Base-by-base conservation (phyloP, 805 yeast species). In the Lachancea fermentati region DNA sequence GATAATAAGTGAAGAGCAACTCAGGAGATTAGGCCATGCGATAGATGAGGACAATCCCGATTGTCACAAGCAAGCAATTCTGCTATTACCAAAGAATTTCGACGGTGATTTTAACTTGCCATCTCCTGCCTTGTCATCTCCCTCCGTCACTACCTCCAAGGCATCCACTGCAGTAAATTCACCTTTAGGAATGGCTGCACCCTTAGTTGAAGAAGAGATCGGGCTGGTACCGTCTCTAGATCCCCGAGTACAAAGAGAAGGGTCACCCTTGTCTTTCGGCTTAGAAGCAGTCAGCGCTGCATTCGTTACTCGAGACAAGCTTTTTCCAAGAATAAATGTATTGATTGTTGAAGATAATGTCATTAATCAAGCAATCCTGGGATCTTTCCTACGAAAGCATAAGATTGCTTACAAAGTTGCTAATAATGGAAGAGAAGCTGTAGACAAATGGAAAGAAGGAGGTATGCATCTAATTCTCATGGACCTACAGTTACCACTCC, bases 401-500 rank as follows among this genome's bases (percentile, higher is more conserved):
- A 77, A 85, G 43, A 89, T 93, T 22, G 82, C 81, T 32, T 87
- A 81, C 49, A 81, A 81, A 45, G 80, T 88, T 33, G 97, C 97
- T 4, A 82, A 85, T 44, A 91, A 88, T 51, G 99, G 99, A 19
- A 78, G 81, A 51, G 97, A 93, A 56, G 99, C 98, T 1, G 76
- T 93, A 2, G 95, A 88, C 47, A 85, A 81, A 63, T 93, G 97
- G 97, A 73, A 86, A 49, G 78, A 76, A 45, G 98, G 98, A 9
- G 97, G 97, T 0, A 87, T 85, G 56, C 97, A 93, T 59, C 68
- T 93, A 47, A 94, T 94, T 30, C 73, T 93, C 32, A 93, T 93
- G 98, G 99, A 93, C 68, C 85, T 93, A 54, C 97, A 93, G 64
- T 69, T 93, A 41, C 99, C 99, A 0, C 95, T 88, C 2, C 79